Evolutionary conservation across 2,329 filamentous ascomycete genomes (phyloP).

Genomic region (Cordyceps cicadae): DNA sequence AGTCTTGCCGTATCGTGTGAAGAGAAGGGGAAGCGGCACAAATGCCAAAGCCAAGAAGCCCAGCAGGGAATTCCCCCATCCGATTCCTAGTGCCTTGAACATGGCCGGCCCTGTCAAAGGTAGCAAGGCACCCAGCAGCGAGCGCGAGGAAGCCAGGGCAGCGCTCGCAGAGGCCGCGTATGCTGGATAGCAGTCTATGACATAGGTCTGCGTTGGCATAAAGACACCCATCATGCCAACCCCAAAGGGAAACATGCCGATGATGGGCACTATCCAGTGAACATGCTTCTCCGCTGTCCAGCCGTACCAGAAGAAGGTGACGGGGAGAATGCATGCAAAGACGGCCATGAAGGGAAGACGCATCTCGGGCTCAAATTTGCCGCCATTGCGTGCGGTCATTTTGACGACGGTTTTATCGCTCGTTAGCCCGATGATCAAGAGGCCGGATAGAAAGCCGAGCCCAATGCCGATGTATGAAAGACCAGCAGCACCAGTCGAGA

Average conservation of each 20-base stretch:
- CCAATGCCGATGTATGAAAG: slow-evolving; percentile 36
- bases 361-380: slow-evolving; percentile 39
- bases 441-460: slow-evolving; percentile 19
- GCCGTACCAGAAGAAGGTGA: slow-evolving; percentile 49
- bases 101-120: slow-evolving; percentile 42
- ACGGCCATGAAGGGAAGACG: slow-evolving; percentile 37
- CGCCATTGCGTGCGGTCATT: neutral
- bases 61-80: slow-evolving; percentile 33
- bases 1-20: neutral
- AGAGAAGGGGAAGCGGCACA: neutral
- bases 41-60: slow-evolving; percentile 36
- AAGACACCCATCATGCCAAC: slow-evolving; percentile 22
- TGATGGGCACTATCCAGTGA: slow-evolving; percentile 50
- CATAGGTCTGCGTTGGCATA: neutral
- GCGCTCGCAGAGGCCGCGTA: neutral
- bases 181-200: neutral
- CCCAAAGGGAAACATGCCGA: slow-evolving; percentile 43
- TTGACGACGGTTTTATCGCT: slow-evolving; percentile 15
- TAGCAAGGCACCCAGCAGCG: slow-evolving; percentile 50
- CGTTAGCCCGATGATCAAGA: neutral
- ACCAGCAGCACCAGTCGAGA: slow-evolving; percentile 34
- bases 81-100: slow-evolving; percentile 29
- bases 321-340: slow-evolving; percentile 33
- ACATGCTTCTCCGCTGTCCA: slow-evolving; percentile 43
- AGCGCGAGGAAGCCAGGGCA: slow-evolving; percentile 26